These are phyloP conservation scores for Echinosophora koreensis DNA, from an alignment of 306 rosid genomes.

Conservation along the genomic window DNA sequence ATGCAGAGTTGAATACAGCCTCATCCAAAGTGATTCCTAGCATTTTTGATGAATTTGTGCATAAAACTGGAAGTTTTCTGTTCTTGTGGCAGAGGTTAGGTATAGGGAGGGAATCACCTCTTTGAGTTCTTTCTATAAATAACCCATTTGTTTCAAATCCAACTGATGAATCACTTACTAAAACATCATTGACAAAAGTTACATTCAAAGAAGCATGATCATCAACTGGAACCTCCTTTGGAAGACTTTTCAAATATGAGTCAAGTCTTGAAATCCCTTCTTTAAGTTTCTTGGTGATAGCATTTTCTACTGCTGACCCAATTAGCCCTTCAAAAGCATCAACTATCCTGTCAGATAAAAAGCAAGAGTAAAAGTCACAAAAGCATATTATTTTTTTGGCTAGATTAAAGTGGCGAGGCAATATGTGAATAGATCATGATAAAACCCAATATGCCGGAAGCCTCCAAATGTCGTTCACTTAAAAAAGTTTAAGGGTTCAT, in stretches of 20 bases:
- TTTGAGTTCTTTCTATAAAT: conserved; percentile 55
- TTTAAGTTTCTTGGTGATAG: conserved; percentile 70
- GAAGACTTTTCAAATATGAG: conserved; percentile 72
- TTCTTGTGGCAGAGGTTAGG: conserved; percentile 48
- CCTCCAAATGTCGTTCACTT: neutral
- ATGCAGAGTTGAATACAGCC: conserved; percentile 86
- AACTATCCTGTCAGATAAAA: conserved; percentile 68
- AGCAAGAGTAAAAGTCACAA: conserved; percentile 41
- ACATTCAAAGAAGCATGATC: conserved; percentile 75
- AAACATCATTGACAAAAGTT: conserved; percentile 71
- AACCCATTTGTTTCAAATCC: conserved; percentile 85
- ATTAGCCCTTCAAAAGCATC: conserved; percentile 85
- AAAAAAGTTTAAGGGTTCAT: neutral
- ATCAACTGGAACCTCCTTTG: conserved; percentile 77
- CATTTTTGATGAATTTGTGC: conserved; percentile 79
- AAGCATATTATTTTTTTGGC: conserved; percentile 32
- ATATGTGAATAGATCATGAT: conserved; percentile 1
- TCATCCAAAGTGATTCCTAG: conserved; percentile 84
- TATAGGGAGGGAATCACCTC: conserved; percentile 42
- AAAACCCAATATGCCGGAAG: neutral
- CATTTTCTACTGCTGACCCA: conserved; percentile 72
- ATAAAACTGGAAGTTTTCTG: conserved; percentile 54
- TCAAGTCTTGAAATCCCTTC: conserved; percentile 80
- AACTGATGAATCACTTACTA: conserved; percentile 69
- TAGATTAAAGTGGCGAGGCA: conserved; percentile 26